phyloP scores from a whole-genome alignment of 805 yeast species.

The Suhomyces pyralidae region DNA sequence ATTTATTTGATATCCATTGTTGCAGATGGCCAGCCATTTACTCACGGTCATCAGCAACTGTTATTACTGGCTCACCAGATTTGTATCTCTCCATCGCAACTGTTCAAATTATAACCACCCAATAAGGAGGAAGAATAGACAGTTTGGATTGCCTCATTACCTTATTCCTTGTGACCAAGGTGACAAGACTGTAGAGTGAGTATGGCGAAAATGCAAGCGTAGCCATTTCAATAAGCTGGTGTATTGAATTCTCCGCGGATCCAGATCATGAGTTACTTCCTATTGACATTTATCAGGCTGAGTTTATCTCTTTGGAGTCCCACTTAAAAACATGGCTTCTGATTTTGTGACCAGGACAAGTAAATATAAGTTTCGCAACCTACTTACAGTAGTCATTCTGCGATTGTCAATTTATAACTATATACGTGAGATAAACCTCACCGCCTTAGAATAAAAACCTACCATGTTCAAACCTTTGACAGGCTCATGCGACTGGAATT shows the following conservation, averaged over 20 bases:
- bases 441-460: no score
- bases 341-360: neutral
- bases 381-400: neutral
- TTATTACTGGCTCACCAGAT: constrained; percentile 8
- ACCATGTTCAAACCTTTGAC: no score
- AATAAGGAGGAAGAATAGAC: neutral
- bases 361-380: neutral
- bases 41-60: neutral
- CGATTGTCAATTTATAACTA: neutral
- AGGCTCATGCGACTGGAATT: no score
- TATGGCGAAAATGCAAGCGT: neutral
- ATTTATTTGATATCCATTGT: no score
- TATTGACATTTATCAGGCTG: neutral
- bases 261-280: neutral
- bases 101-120: neutral
- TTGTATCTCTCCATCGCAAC: neutral
- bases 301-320: no score
- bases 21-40: no score
- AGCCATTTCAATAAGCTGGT: constrained; percentile 3
- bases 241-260: neutral
- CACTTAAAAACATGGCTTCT: neutral
- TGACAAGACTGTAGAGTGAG: neutral
- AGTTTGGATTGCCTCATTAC: neutral
- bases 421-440: no score
- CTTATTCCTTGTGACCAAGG: constrained; percentile 2